phyloP scores from a whole-genome alignment of 2,329 filamentous ascomycete species.

The Teratosphaeria nubilosa region DNA sequence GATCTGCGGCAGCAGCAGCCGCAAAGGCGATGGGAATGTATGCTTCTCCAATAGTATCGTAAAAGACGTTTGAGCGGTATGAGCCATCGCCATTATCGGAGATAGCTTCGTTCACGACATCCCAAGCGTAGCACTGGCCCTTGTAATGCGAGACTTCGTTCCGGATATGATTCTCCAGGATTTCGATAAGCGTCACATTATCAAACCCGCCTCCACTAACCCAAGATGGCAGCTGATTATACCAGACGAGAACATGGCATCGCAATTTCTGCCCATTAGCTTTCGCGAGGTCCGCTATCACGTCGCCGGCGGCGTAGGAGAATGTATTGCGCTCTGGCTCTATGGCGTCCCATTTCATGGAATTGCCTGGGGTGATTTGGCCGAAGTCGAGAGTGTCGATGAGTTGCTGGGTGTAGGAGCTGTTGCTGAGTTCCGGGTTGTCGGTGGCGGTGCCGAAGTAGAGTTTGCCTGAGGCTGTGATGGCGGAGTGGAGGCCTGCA shows the following conservation, averaged over 20 bases:
- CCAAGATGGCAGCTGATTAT: constrained; percentile 46
- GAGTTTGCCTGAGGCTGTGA: constrained; percentile 14
- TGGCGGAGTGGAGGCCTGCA: not conserved
- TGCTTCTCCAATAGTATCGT: constrained; percentile 43
- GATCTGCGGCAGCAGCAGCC: constrained; percentile 44
- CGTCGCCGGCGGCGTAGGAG: constrained; percentile 48
- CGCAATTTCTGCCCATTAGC: constrained; percentile 41
- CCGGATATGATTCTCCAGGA: constrained; percentile 52
- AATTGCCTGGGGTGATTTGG: constrained; percentile 54
- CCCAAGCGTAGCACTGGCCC: constrained; percentile 53
- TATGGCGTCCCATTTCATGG: constrained; percentile 41
- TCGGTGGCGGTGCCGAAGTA: constrained; percentile 46
- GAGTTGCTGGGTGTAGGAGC: constrained; percentile 46
- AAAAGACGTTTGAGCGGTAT: constrained; percentile 46
- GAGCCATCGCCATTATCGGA: constrained; percentile 43
- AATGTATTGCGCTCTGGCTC: constrained; percentile 50
- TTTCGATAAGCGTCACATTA: constrained; percentile 44
- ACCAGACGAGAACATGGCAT: constrained; percentile 53
- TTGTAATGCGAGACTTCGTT: constrained; percentile 49
- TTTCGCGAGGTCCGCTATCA: constrained; percentile 31
- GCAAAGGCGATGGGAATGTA: constrained; percentile 51
- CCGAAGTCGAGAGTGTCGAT: constrained; percentile 51
- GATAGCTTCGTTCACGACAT: constrained; percentile 56
- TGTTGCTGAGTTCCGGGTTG: constrained; percentile 43
- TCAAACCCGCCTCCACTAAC: constrained; percentile 45